These are phyloP conservation scores for Pelargonium myrrhifolium DNA, from an alignment of 441 rosid genomes.

Conservation along the genomic window DNA sequence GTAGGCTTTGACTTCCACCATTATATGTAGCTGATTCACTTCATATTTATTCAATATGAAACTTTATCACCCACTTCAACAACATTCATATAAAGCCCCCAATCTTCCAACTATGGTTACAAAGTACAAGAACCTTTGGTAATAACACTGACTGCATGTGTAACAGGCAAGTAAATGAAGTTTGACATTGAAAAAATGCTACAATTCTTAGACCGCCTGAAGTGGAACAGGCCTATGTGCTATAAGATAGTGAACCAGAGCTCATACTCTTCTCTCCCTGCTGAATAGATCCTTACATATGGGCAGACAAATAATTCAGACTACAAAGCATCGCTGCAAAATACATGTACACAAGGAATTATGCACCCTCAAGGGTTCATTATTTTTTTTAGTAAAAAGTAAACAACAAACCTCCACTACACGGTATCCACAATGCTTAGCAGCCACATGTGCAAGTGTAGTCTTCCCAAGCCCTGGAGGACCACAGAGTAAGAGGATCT, in stretches of 20 bases:
- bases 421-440: conserved; percentile 95
- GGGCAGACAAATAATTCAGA: background rate
- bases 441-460: conserved; percentile 95
- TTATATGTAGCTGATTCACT: no score
- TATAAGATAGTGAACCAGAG: background rate
- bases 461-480: conserved; percentile 99
- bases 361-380: background rate
- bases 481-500: conserved; percentile 96
- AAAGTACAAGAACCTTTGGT: background rate
- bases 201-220: background rate
- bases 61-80: no score
- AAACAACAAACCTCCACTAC: conserved; percentile 73
- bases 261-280: background rate
- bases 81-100: background rate
- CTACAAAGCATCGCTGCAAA: background rate
- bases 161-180: background rate
- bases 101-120: background rate
- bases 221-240: background rate
- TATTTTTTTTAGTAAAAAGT: conserved; percentile 17
- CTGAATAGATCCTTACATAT: background rate
- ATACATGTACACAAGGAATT: background rate
- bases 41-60: no score
- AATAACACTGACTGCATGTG: background rate
- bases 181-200: background rate
- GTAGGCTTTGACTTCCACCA: no score